These are phyloP conservation scores for Elymus sibiricus DNA, from an alignment of 176 grass and related monocot genomes.

Conservation along the genomic window DNA sequence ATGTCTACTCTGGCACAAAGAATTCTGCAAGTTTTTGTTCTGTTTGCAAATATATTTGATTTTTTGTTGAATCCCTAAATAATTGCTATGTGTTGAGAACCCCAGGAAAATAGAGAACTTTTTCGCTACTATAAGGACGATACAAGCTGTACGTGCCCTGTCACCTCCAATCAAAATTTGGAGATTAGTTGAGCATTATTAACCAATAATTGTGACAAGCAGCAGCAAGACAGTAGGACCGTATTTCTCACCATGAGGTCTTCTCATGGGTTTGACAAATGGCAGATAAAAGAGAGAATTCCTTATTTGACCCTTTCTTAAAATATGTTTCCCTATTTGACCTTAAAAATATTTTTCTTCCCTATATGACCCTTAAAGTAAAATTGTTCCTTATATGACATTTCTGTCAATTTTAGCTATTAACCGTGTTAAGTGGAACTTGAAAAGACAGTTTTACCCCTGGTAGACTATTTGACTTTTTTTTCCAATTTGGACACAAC, in stretches of 20 bases:
- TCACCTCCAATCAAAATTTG: not conserved
- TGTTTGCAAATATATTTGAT: not conserved
- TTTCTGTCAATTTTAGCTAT: too few species aligned
- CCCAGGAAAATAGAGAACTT: not conserved
- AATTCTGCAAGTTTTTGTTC: not conserved
- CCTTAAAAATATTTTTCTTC: too few species aligned
- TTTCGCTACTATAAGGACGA: not conserved
- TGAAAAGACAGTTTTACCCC: too few species aligned
- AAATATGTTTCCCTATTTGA: too few species aligned
- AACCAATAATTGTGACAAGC: not conserved
- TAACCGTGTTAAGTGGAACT: too few species aligned
- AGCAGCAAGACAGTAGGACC: not conserved
- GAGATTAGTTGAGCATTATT: not conserved
- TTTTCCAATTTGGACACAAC: too few species aligned
- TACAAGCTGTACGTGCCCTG: not conserved
- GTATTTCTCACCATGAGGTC: not conserved
- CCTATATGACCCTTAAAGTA: too few species aligned
- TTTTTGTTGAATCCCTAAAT: slow-evolving; percentile 10
- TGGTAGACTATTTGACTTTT: too few species aligned
- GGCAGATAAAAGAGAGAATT: not conserved
- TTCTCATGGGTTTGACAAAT: not conserved
- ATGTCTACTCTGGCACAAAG: not conserved
- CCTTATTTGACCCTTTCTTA: too few species aligned
- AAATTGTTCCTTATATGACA: too few species aligned
- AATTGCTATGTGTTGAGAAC: not conserved